Evolutionary conservation across 2,329 filamentous ascomycete species (phyloP).

Genomic region (Arthrinium phaeospermum): DNA sequence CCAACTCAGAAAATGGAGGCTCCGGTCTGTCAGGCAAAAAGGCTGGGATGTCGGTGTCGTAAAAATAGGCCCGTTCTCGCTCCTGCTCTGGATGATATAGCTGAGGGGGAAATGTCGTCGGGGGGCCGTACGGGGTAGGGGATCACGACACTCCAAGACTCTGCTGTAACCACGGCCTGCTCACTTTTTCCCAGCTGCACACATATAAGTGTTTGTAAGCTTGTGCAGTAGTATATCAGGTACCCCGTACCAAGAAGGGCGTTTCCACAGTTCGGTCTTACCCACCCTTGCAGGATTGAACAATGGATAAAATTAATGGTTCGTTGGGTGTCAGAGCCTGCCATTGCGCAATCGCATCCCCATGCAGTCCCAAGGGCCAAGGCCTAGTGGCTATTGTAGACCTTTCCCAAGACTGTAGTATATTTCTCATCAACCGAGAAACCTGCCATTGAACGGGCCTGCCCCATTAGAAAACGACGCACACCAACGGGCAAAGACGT

Average conservation of each 20-base stretch:
- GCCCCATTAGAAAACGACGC: background rate
- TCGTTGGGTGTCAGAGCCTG: constrained; percentile 11
- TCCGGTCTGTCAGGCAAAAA: background rate
- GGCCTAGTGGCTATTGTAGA: constrained; percentile 1
- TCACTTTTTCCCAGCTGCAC: background rate
- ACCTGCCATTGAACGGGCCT: background rate
- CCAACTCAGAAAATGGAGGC: background rate
- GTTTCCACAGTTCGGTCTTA: constrained; percentile 12
- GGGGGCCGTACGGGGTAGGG: constrained; percentile 3
- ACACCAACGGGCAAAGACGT: background rate
- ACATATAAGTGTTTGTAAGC: background rate
- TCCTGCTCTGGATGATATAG: background rate
- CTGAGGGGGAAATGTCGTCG: constrained; percentile 2
- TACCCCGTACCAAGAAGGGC: constrained; percentile 7
- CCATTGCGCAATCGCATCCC: constrained; percentile 11
- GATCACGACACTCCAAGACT: background rate
- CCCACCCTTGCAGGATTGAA: constrained; percentile 13
- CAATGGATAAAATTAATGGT: constrained; percentile 13
- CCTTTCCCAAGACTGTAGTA: background rate
- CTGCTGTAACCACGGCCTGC: background rate
- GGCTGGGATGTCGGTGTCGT: background rate
- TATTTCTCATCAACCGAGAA: constrained; percentile 1
- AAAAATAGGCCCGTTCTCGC: background rate
- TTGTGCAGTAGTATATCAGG: background rate
- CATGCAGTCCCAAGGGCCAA: background rate